A percentile compares a stretch with the other conserved stretches of the same genome.
Conservation (phyloP, 805 yeast genomes). For the Saccharomycopsis malanga region DNA sequence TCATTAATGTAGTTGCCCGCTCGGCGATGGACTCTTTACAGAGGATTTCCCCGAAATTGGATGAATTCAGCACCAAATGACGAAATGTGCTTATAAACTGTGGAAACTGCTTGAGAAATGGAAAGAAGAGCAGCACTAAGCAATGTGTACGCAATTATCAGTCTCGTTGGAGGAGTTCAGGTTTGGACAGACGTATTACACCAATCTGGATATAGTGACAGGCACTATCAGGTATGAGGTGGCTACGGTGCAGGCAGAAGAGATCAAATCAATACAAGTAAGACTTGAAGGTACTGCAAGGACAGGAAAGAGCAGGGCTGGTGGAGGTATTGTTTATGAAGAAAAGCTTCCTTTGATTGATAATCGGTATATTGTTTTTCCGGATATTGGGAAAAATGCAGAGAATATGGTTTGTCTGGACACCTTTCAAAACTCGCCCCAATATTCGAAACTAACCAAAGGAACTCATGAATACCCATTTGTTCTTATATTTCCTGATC, state of each 20-base stretch:
- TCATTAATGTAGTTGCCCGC: too few relatives aligned
- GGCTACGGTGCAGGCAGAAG: neutral
- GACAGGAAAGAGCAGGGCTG: neutral
- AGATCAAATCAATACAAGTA: neutral
- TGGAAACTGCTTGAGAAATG: too few relatives aligned
- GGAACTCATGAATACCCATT: neutral
- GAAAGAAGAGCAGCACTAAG: too few relatives aligned
- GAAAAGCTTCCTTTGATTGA: neutral
- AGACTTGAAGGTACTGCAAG: neutral
- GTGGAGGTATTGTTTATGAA: neutral
- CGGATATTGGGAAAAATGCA: neutral
- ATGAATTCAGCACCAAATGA: too few relatives aligned
- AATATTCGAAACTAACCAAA: neutral
- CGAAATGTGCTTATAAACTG: too few relatives aligned
- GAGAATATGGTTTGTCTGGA: too few relatives aligned
- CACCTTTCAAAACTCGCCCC: too few relatives aligned
- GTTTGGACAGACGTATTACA: neutral
- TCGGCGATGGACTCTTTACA: too few relatives aligned
- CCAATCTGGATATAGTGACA: neutral
- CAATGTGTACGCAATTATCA: neutral
- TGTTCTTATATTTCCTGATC: constrained; percentile 1
- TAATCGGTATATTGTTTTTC: neutral
- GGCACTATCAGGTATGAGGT: neutral
- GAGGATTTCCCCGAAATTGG: too few relatives aligned
- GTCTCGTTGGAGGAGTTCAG: neutral